Evolutionary conservation across 2,329 filamentous ascomycete species (phyloP).

Genomic region (Chaetomium strumarium): DNA sequence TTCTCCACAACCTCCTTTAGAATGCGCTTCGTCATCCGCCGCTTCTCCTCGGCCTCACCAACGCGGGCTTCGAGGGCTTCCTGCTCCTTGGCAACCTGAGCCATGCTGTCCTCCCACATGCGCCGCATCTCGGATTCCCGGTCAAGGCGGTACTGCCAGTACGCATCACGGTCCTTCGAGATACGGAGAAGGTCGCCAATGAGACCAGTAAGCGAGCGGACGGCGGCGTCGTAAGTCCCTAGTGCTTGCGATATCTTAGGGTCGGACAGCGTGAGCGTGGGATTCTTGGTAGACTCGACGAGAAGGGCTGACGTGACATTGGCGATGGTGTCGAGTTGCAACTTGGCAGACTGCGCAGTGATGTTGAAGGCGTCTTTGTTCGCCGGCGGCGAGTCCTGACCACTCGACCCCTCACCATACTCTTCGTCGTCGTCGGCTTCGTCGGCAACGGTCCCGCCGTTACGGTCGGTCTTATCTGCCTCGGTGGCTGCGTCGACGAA

Average conservation of each 20-base stretch:
- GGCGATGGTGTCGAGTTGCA: slow-evolving; percentile 86
- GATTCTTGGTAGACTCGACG: slow-evolving; percentile 62
- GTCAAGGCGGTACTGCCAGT: slow-evolving; percentile 94
- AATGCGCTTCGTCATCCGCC: slow-evolving; percentile 81
- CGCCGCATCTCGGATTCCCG: slow-evolving; percentile 85
- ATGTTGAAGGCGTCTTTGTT: slow-evolving; percentile 96
- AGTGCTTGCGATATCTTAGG: slow-evolving; percentile 70
- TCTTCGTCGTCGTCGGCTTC: slow-evolving; percentile 60
- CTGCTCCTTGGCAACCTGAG: slow-evolving; percentile 88
- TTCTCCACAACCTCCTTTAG: slow-evolving; percentile 76
- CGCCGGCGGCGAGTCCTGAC: slow-evolving; percentile 63
- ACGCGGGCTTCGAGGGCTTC: slow-evolving; percentile 84
- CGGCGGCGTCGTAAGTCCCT: slow-evolving; percentile 80
- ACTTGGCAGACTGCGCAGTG: slow-evolving; percentile 86
- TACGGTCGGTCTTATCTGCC: slow-evolving; percentile 33
- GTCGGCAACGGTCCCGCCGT: slow-evolving; percentile 29
- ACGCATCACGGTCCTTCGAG: slow-evolving; percentile 86
- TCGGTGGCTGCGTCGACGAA: slow-evolving; percentile 43
- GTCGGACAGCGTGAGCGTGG: slow-evolving; percentile 68
- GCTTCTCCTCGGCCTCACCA: slow-evolving; percentile 83
- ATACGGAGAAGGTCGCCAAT: slow-evolving; percentile 86
- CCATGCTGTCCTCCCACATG: slow-evolving; percentile 99
- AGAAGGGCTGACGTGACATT: slow-evolving; percentile 80
- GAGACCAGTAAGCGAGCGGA: slow-evolving; percentile 78
- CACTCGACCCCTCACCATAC: slow-evolving; percentile 73